Base-by-base conservation (phyloP, 495 filamentous ascomycete genomes). In the Penicillium lagena region DNA sequence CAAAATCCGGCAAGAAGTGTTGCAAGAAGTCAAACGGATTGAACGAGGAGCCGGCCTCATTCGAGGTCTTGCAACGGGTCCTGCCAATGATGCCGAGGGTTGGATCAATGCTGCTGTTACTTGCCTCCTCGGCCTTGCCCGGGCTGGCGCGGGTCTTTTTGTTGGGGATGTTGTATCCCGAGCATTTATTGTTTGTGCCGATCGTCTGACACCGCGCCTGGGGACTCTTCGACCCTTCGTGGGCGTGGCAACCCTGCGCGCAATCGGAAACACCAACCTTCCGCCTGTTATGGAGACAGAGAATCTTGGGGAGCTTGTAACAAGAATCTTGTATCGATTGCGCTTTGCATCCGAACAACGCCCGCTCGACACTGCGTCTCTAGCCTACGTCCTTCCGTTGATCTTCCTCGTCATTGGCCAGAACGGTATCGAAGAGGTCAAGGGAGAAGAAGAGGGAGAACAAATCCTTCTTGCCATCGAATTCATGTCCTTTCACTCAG, bases 391-490 rank as follows among this genome's bases (percentile, higher is more conserved):
- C 29, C 73, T 97, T 7, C 88, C 94, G 0, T 71, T 98, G 33
- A 63, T 95, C 7, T 81, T 89, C 42, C 50, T 85, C 11, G 73
- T 96, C 32, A 72, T 98, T 33, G 70, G 73, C 46, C 80, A 82
- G 31, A 89, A 89, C 17, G 90, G 90, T 2, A 81, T 95, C 43
- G 86, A 86, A 6, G 69, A 76, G 39, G 68, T 66, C 10, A 68
- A 75, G 45, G 66, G 59, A 27, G 70, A 78, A 7, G 89, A 94
- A 47, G 89, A 94, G 34, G 82, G 80, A 27, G 93, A 96, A 55
- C 93, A 97, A 59, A 69, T 96, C 27, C 76, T 96, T 10, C 79
- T 98, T 41, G 88, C 87, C 28, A 68, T 97, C n/a, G 93, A 97
- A 59, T 85, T 95, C 50, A 58, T 97, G 12, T 79, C 87, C 1